Percentiles rank a stretch among this genome's conserved stretches.
phyloP scores from a whole-genome alignment of 176 grass and related monocot species.

The Thalia dealbata region DNA sequence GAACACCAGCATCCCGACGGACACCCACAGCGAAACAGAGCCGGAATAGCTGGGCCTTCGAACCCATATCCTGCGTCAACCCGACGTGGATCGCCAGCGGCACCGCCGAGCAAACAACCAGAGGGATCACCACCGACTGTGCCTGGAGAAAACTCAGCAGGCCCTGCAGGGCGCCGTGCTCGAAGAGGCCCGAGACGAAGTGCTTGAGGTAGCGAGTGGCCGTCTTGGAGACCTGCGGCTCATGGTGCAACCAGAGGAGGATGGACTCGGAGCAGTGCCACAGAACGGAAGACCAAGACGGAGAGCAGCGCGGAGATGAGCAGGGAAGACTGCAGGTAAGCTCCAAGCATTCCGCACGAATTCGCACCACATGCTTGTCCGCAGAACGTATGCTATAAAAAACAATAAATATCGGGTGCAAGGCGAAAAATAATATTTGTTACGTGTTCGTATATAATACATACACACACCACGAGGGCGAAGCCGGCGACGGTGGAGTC shows the following conservation, averaged over 20 bases:
- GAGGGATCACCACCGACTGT: conserved; percentile 49
- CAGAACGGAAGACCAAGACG: conserved; percentile 37
- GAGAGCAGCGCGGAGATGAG: conserved; percentile 37
- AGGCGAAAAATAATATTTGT: no score
- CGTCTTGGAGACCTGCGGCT: conserved; percentile 42
- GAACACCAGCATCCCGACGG: conserved; percentile 38
- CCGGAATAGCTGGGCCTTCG: conserved; percentile 44
- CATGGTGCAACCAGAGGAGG: conserved; percentile 47
- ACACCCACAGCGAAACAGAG: conserved; percentile 27
- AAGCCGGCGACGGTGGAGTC: conserved; percentile 85
- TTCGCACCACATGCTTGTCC: conserved; percentile 67
- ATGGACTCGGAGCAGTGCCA: conserved; percentile 65
- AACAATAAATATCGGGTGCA: no score
- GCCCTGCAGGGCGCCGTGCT: conserved; percentile 55
- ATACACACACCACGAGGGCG: conserved; percentile 76
- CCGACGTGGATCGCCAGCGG: conserved; percentile 46
- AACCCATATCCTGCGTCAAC: conserved; percentile 48
- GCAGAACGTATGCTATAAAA: conserved; percentile 47
- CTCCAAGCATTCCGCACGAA: conserved; percentile 52
- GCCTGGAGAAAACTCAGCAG: conserved; percentile 69
- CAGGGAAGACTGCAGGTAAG: conserved; percentile 72
- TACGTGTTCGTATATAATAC: no score
- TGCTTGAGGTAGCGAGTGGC: conserved; percentile 43
- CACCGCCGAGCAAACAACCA: conserved; percentile 52
- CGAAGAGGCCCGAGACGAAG: conserved; percentile 54